Percentiles rank a stretch among this genome's conserved stretches.
These are phyloP conservation scores for Magnusiomyces suaveolens DNA, from an alignment of 1,139 yeast genomes.

Conservation along the genomic window DNA sequence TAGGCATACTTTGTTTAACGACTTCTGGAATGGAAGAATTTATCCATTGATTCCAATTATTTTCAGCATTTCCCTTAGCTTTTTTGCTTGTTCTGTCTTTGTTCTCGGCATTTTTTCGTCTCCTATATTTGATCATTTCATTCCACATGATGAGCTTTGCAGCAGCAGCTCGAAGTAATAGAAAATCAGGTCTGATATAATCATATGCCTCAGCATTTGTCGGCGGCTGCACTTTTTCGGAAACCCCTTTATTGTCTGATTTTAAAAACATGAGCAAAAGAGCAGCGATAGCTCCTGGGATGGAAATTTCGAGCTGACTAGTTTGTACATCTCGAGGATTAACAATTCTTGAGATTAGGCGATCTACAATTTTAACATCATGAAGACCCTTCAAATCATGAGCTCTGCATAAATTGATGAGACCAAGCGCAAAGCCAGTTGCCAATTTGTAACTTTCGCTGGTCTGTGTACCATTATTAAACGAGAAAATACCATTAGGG, in stretches of 20 bases:
- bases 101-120: background rate
- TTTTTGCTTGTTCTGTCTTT: background rate
- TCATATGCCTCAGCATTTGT: conserved; percentile 51
- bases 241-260: conserved; percentile 52
- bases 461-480: conserved; percentile 12
- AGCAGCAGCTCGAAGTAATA: conserved; percentile 60
- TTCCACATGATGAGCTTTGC: conserved; percentile 75
- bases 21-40: background rate
- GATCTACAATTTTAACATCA: conserved; percentile 65
- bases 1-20: background rate
- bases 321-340: conserved; percentile 64
- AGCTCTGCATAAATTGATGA: conserved; percentile 77
- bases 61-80: background rate
- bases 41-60: background rate
- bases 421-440: conserved; percentile 82
- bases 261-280: conserved; percentile 63
- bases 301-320: conserved; percentile 59
- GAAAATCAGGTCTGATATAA: conserved; percentile 71
- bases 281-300: conserved; percentile 75
- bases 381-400: conserved; percentile 50
- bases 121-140: conserved; percentile 36
- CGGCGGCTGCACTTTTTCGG: conserved; percentile 58
- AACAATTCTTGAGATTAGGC: conserved; percentile 50
- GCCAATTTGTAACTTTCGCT: conserved; percentile 79
- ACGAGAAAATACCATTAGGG: background rate